A percentile compares a stretch with the other conserved stretches of the same genome.
phyloP scores from a whole-genome alignment of 2,329 filamentous ascomycete species.

The Trichoderma arundinaceum region DNA sequence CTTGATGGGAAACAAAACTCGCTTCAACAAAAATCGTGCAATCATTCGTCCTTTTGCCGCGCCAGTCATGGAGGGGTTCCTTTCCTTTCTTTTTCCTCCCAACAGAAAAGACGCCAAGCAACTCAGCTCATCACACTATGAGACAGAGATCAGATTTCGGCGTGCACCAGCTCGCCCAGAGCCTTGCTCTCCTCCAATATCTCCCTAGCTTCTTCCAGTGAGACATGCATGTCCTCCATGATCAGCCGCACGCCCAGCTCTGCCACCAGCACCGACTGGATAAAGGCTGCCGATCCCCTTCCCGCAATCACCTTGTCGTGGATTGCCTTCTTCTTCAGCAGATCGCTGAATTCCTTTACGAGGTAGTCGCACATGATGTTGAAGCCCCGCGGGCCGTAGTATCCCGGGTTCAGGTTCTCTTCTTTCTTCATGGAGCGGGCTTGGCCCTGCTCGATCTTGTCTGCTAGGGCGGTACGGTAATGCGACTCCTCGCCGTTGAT shows the following conservation, averaged over 20 bases:
- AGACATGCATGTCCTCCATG: constrained; percentile 60
- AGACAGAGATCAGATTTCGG: constrained; percentile 52
- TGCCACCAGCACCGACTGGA: constrained; percentile 77
- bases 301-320: constrained; percentile 70
- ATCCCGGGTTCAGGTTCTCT: constrained; percentile 71
- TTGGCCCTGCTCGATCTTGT: constrained; percentile 61
- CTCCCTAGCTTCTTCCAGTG: constrained; percentile 50
- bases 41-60: background rate
- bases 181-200: constrained; percentile 71
- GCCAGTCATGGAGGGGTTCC: background rate
- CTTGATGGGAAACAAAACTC: background rate
- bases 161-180: constrained; percentile 71
- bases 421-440: constrained; percentile 65
- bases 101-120: background rate
- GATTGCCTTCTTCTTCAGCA: constrained; percentile 66
- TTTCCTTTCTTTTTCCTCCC: no score
- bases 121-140: background rate
- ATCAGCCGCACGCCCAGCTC: constrained; percentile 65
- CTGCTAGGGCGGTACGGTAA: constrained; percentile 63
- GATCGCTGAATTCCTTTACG: constrained; percentile 62
- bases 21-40: background rate
- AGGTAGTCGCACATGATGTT: constrained; percentile 74
- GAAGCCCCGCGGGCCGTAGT: constrained; percentile 80
- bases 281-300: constrained; percentile 69
- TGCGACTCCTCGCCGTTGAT: constrained; percentile 65